These are phyloP conservation scores for Thymus quinquecostatus DNA, from an alignment of 257 asterid genomes.

Conservation along the genomic window DNA sequence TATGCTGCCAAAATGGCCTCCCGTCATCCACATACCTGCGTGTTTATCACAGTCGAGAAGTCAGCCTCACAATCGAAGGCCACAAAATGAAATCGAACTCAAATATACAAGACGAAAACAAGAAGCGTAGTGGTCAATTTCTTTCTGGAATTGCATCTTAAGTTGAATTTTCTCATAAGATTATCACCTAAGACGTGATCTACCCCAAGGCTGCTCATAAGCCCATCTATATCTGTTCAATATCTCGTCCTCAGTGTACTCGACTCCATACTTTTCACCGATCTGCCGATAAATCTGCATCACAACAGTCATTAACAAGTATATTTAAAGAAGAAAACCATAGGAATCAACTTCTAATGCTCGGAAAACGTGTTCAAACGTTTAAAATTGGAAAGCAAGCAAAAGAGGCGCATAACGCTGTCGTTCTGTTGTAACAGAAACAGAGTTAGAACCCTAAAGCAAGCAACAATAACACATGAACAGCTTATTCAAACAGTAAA, in stretches of 20 bases:
- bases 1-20: constrained; percentile 94
- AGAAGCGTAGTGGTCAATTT: background rate
- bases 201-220: constrained; percentile 95
- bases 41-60: constrained; percentile 6
- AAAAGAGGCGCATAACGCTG: background rate
- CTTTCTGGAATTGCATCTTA: background rate
- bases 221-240: constrained; percentile 84
- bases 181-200: constrained; percentile 89
- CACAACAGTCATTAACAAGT: constrained; percentile 19
- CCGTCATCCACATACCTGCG: constrained; percentile 91
- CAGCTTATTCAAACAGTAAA: constrained; percentile 10
- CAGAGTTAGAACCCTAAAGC: background rate
- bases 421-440: constrained; percentile 13
- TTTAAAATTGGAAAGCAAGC: constrained; percentile 1
- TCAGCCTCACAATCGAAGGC: constrained; percentile 1
- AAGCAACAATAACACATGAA: background rate
- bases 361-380: background rate
- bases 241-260: constrained; percentile 86
- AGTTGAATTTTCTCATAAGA: constrained; percentile 17
- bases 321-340: background rate
- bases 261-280: constrained; percentile 95
- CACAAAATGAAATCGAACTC: background rate
- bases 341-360: background rate
- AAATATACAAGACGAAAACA: background rate
- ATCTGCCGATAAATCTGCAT: constrained; percentile 81